phyloP scores from a whole-genome alignment of 495 filamentous ascomycete species.

The Xylaria venustula region DNA sequence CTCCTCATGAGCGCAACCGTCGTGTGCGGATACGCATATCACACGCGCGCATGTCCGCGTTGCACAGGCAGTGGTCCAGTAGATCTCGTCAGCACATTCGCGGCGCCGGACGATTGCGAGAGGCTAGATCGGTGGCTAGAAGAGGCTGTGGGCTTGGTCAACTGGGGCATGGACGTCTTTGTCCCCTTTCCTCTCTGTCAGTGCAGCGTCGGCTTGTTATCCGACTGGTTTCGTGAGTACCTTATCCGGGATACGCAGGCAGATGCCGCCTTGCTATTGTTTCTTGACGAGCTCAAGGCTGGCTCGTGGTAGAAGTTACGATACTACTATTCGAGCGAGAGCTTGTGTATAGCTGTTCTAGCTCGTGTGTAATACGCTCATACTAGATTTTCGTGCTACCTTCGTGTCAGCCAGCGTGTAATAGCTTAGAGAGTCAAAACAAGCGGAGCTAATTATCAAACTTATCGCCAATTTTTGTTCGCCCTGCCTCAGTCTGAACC shows the following conservation, averaged over 20 bases:
- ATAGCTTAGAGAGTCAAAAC: too few relatives aligned
- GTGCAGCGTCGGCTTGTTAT: constrained; percentile 15
- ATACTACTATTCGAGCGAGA: too few relatives aligned
- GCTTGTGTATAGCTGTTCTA: too few relatives aligned
- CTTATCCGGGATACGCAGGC: constrained; percentile 19
- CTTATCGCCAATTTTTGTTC: too few relatives aligned
- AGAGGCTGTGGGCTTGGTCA: constrained; percentile 16
- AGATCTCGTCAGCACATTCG: constrained; percentile 18
- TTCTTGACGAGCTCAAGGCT: constrained; percentile 4
- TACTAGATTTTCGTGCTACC: too few relatives aligned
- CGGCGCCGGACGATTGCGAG: constrained; percentile 3
- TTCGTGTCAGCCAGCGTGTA: too few relatives aligned
- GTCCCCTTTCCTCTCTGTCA: constrained; percentile 17
- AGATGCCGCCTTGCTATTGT: constrained; percentile 14
- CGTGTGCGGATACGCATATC: constrained; percentile 16
- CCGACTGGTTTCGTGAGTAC: constrained; percentile 21
- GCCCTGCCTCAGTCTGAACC: too few relatives aligned
- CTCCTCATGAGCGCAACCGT: constrained; percentile 27
- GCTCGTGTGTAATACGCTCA: too few relatives aligned
- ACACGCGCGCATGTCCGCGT: constrained; percentile 16
- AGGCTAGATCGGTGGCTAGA: constrained; percentile 21
- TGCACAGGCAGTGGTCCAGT: constrained; percentile 13
- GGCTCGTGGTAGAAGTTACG: constrained; percentile 1
- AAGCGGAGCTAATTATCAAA: too few relatives aligned
- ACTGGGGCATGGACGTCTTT: constrained; percentile 18